Percentiles rank a stretch among this genome's conserved stretches.
phyloP scores from a whole-genome alignment of 1,139 yeast species.

The Chernovozyma sophiae-reginae region DNA sequence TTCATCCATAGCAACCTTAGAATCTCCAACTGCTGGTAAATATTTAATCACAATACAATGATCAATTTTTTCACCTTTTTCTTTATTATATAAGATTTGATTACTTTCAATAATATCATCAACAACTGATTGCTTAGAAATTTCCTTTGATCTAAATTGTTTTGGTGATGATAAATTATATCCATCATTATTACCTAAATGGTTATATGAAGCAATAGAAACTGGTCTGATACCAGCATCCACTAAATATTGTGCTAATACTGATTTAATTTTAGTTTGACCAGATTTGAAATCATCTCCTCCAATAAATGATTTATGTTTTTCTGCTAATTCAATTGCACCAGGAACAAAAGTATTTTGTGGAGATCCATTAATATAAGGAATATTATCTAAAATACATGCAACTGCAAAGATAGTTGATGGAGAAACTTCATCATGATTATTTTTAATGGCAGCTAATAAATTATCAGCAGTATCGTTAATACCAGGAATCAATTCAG shows the following conservation, averaged over 20 bases:
- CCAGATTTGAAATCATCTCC: slow-evolving; percentile 98
- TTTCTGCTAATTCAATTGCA: slow-evolving; percentile 83
- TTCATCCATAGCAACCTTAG: slow-evolving; percentile 98
- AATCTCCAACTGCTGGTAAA: slow-evolving; percentile 90
- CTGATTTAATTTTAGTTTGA: slow-evolving; percentile 93
- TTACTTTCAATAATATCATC: slow-evolving; percentile 93
- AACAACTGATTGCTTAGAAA: slow-evolving; percentile 87
- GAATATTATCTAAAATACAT: slow-evolving; percentile 77
- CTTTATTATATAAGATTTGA: slow-evolving; percentile 78
- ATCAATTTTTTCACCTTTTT: slow-evolving; percentile 74
- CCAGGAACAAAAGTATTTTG: slow-evolving; percentile 98
- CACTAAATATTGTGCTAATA: slow-evolving; percentile 89
- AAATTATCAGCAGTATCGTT: slow-evolving; percentile 86
- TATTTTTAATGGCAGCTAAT: slow-evolving; percentile 65
- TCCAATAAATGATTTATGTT: slow-evolving; percentile 73
- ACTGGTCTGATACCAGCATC: slow-evolving; percentile 97
- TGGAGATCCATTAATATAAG: slow-evolving; percentile 95
- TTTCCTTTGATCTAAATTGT: slow-evolving; percentile 95
- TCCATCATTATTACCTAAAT: slow-evolving; percentile 95
- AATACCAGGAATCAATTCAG: slow-evolving; percentile 72
- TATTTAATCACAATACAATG: slow-evolving; percentile 96
- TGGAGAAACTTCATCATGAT: slow-evolving; percentile 84
- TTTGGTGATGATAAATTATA: slow-evolving; percentile 85
- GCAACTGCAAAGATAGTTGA: slow-evolving; percentile 93
- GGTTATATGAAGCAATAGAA: slow-evolving; percentile 93